Conservation (phyloP, 2,329 filamentous ascomycete genomes). For the Pleurostoma richardsiae region DNA sequence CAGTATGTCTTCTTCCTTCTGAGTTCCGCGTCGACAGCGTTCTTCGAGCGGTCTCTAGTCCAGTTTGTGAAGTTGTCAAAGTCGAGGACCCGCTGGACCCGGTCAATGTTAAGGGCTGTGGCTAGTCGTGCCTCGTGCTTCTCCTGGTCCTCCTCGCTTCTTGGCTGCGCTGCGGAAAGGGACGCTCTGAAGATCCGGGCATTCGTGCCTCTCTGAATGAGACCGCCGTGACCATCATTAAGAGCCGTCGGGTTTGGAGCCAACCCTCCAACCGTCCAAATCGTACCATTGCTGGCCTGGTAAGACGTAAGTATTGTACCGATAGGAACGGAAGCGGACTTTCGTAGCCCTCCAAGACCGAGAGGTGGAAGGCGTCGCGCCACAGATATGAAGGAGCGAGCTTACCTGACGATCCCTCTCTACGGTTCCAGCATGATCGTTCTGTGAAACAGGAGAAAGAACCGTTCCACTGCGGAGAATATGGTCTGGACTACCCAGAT, state of each 20-base stretch:
- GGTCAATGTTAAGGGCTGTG: constrained; percentile 74
- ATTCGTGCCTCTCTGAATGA: constrained; percentile 66
- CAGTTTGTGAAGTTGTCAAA: constrained; percentile 30
- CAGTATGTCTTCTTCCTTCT: constrained; percentile 27
- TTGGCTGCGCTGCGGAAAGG: constrained; percentile 35
- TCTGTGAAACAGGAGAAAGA: no score
- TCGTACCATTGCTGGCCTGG: constrained; percentile 60
- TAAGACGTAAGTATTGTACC: constrained; percentile 20
- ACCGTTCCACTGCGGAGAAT: no score
- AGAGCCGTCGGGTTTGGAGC: constrained; percentile 49
- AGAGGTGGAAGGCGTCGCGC: no score
- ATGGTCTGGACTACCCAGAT: no score
- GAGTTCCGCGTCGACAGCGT: constrained; percentile 8
- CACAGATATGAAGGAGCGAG: no score
- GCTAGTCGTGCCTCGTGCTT: constrained; percentile 73
- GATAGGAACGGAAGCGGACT: no score
- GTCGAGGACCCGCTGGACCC: constrained; percentile 59
- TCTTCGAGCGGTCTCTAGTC: neutral
- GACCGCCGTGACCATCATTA: constrained; percentile 57
- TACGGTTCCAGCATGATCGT: no score
- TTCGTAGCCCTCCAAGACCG: no score
- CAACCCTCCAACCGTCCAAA: constrained; percentile 75
- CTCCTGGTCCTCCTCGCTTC: constrained; percentile 55
- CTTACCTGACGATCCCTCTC: no score
- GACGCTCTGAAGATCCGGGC: constrained; percentile 59